phyloP scores from a whole-genome alignment of 2,329 filamentous ascomycete genomes.

The Microcyclospora tardicrescens region DNA sequence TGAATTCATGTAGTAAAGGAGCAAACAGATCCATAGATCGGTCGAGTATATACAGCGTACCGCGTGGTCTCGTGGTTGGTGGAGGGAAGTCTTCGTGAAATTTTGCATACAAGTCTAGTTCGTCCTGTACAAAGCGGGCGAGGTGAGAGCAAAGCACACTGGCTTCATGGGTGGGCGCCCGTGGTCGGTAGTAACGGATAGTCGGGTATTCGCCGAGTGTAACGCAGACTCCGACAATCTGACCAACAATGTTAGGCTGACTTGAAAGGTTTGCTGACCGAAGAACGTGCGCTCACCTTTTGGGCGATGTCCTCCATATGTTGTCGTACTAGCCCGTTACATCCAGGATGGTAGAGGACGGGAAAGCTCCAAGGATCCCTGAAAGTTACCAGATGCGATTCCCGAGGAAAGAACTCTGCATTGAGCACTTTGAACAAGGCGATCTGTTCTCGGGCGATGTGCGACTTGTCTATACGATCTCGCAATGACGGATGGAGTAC shows the following conservation, averaged over 20 bases:
- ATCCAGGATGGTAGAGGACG: slow-evolving; percentile 77
- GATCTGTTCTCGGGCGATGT: slow-evolving; percentile 58
- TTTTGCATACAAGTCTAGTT: slow-evolving; percentile 78
- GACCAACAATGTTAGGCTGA: slow-evolving; percentile 2
- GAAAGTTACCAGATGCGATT: slow-evolving; percentile 85
- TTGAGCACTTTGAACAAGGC: slow-evolving; percentile 71
- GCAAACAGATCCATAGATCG: slow-evolving; percentile 84
- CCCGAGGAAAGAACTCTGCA: slow-evolving; percentile 78
- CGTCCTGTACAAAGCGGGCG: slow-evolving; percentile 80
- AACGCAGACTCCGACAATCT: slow-evolving; percentile 81
- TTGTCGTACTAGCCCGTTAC: slow-evolving; percentile 66
- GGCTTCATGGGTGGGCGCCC: slow-evolving; percentile 67
- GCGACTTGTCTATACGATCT: slow-evolving; percentile 60
- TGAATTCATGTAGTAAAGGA: slow-evolving; percentile 87
- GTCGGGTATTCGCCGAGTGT: slow-evolving; percentile 87
- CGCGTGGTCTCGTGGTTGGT: slow-evolving; percentile 61
- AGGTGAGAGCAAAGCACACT: slow-evolving; percentile 76
- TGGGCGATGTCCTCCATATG: slow-evolving; percentile 80
- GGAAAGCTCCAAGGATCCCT: slow-evolving; percentile 94
- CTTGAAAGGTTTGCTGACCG: background rate
- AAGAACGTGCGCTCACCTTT: slow-evolving; percentile 46
- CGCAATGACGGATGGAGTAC: slow-evolving; percentile 58
- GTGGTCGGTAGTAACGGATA: slow-evolving; percentile 79
- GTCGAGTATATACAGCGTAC: slow-evolving; percentile 75
- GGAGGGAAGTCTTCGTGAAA: slow-evolving; percentile 77